phyloP scores from a whole-genome alignment of 257 asterid species.

The Solanum lignicaule region DNA sequence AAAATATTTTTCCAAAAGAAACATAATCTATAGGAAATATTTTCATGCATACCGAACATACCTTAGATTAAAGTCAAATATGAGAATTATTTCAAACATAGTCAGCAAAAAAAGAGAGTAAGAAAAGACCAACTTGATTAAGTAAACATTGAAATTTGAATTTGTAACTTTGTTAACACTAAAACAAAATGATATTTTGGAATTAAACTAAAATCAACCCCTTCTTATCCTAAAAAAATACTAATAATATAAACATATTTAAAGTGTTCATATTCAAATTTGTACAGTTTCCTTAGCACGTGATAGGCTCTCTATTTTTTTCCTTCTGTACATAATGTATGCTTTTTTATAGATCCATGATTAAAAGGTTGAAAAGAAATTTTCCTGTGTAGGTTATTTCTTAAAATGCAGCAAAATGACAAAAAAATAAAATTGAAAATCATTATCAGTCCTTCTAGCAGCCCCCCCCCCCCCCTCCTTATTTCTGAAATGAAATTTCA shows the following conservation, averaged over 20 bases:
- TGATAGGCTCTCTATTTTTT: background rate
- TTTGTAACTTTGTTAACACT: background rate
- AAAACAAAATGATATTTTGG: background rate
- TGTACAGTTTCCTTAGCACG: background rate
- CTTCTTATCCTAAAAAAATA: background rate
- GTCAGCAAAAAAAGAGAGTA: background rate
- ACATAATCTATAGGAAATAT: background rate
- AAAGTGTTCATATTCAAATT: background rate
- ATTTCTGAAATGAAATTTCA: no score
- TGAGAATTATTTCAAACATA: background rate
- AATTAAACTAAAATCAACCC: background rate
- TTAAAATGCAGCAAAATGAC: background rate
- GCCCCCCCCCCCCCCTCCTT: rapidly evolving
- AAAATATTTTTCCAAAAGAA: no score
- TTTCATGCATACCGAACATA: background rate
- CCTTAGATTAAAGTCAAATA: background rate
- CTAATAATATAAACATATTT: background rate
- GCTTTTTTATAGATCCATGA: background rate
- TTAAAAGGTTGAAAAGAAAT: background rate
- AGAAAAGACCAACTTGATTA: background rate
- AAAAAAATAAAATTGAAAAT: no score
- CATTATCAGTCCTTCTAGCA: no score
- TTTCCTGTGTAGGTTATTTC: background rate
- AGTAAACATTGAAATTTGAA: background rate
- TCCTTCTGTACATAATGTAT: background rate